phyloP scores from a whole-genome alignment of 2,329 filamentous ascomycete genomes.

The Stagonosporopsis vannaccii region DNA sequence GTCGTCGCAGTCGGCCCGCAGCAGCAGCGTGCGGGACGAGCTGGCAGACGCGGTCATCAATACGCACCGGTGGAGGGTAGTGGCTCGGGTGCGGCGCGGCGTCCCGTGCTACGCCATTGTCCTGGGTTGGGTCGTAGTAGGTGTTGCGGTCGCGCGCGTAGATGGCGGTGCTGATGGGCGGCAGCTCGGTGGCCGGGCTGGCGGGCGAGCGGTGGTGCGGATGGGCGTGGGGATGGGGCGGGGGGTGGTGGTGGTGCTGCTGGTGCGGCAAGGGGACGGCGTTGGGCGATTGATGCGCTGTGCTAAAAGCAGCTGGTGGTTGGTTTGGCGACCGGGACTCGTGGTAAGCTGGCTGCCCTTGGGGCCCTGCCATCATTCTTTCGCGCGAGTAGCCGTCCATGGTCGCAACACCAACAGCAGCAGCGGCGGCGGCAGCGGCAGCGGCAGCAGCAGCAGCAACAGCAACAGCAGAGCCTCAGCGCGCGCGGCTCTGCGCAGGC shows the following conservation, averaged over 20 bases:
- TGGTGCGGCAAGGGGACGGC: slow-evolving; percentile 43
- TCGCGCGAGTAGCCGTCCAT: slow-evolving; percentile 43
- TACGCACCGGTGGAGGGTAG: slow-evolving; percentile 44
- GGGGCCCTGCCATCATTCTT: slow-evolving; percentile 46
- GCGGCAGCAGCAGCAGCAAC: slow-evolving; percentile 6
- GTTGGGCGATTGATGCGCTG: slow-evolving; percentile 43
- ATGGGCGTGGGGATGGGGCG: slow-evolving; percentile 4
- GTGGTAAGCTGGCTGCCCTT: slow-evolving; percentile 47
- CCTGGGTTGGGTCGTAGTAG: slow-evolving; percentile 60
- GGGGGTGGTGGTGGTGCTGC: slow-evolving; percentile 24
- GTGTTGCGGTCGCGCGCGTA: slow-evolving; percentile 51
- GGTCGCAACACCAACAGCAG: slow-evolving; percentile 20
- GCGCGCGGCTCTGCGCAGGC: slow-evolving; percentile 1
- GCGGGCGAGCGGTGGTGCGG: slow-evolving; percentile 40
- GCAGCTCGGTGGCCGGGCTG: slow-evolving; percentile 49
- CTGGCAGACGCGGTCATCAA: not conserved
- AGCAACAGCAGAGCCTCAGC: slow-evolving; percentile 7
- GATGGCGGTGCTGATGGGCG: slow-evolving; percentile 49
- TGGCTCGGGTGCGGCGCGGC: slow-evolving; percentile 44
- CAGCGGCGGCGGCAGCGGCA: slow-evolving; percentile 6
- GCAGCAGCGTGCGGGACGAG: not conserved
- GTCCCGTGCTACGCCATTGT: slow-evolving; percentile 48
- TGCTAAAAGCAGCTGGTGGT: slow-evolving; percentile 44
- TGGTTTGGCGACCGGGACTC: slow-evolving; percentile 45
- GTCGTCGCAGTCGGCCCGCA: not conserved